Evolutionary conservation across 768 basidiomycete genomes (phyloP).

Genomic region (Termitomyces sp.): DNA sequence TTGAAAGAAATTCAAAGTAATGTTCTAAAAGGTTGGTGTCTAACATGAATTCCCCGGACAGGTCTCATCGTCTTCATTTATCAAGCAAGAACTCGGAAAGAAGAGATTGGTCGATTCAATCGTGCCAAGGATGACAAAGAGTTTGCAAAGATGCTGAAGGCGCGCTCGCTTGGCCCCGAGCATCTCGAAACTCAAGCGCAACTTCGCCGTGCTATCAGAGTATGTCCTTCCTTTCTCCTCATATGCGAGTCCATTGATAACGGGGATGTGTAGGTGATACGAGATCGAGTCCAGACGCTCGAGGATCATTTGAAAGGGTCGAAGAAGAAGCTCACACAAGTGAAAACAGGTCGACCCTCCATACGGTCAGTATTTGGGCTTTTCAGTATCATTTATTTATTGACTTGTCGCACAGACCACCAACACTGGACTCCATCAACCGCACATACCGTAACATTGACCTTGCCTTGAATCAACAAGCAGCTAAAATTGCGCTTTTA

Average conservation of each 20-base stretch:
- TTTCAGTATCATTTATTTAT: not conserved
- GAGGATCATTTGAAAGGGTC: conserved; percentile 66
- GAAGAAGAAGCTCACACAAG: conserved; percentile 62
- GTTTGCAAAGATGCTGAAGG: conserved; percentile 69
- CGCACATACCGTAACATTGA: conserved; percentile 86
- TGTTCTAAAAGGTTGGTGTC: conserved; percentile 54
- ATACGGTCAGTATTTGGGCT: conserved; percentile 45
- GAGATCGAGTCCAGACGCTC: conserved; percentile 71
- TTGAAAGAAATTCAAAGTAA: conserved; percentile 57
- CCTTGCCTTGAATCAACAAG: conserved; percentile 57
- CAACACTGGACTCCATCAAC: conserved; percentile 80
- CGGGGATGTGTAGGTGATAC: conserved; percentile 44
- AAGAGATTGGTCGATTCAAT: conserved; percentile 77
- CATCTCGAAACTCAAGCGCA: conserved; percentile 78
- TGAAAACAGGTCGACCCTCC: conserved; percentile 54
- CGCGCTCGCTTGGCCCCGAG: conserved; percentile 82
- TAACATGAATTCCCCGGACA: not conserved
- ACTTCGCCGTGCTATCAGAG: conserved; percentile 67
- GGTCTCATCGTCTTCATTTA: conserved; percentile 21
- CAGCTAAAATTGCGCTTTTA: conserved; percentile 45
- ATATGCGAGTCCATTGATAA: not conserved
- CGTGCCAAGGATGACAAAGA: conserved; percentile 75
- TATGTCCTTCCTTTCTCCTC: conserved; percentile 26
- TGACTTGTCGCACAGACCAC: conserved; percentile 45
- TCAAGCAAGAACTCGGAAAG: conserved; percentile 68